Evolutionary conservation across 2,329 filamentous ascomycete genomes (phyloP).

Genomic region (Orbilia ellipsospora): DNA sequence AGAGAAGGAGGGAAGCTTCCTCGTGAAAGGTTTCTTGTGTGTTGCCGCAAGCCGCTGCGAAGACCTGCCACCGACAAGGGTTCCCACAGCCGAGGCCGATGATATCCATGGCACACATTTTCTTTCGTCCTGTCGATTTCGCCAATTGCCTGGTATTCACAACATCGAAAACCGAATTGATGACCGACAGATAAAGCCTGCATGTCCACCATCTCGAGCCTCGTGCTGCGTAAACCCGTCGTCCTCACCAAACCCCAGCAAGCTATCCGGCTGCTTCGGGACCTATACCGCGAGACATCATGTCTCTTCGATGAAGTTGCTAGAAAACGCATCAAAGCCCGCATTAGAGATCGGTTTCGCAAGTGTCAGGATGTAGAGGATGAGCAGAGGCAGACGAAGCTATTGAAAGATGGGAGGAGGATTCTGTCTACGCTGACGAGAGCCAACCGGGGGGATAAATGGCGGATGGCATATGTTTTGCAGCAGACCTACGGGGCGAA

Average conservation of each 20-base stretch:
- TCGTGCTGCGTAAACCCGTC: conserved; percentile 47
- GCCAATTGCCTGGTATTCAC: background rate
- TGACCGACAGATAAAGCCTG: conserved; percentile 21
- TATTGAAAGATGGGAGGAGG: conserved; percentile 56
- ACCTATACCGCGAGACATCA: conserved; percentile 56
- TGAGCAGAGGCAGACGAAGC: conserved; percentile 37
- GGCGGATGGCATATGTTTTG: conserved; percentile 56
- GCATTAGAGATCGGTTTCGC: conserved; percentile 56
- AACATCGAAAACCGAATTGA: conserved; percentile 9
- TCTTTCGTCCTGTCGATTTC: background rate
- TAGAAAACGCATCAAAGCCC: conserved; percentile 52
- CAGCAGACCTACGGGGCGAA: conserved; percentile 57
- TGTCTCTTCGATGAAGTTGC: conserved; percentile 58
- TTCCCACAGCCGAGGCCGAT: conserved; percentile 49
- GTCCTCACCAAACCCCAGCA: conserved; percentile 45
- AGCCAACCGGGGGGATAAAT: conserved; percentile 58
- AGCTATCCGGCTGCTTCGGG: conserved; percentile 32
- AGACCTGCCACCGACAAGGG: background rate
- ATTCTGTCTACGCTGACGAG: conserved; percentile 56
- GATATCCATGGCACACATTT: conserved; percentile 35
- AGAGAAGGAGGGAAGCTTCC: conserved; percentile 8
- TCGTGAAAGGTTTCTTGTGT: conserved; percentile 41
- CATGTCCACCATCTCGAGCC: conserved; percentile 46
- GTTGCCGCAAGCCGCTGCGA: conserved; percentile 28
- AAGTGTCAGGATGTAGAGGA: conserved; percentile 30